phyloP scores from a whole-genome alignment of 129 eudicot species.

The Dittrichia graveolens region DNA sequence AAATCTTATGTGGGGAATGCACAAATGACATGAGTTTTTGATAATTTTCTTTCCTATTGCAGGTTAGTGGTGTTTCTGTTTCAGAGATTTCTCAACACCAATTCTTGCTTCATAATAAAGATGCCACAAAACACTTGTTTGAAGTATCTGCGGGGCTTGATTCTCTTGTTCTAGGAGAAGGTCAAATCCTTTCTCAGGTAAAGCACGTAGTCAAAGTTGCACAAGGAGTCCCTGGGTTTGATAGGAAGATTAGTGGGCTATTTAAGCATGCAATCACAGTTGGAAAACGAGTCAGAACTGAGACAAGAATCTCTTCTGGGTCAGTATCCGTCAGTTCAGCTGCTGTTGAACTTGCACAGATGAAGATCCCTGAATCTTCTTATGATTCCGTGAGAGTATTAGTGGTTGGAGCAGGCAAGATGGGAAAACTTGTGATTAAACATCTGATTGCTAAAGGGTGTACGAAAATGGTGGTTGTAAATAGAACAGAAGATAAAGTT shows the following conservation, averaged over 20 bases:
- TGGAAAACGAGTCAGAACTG: slow-evolving; percentile 81
- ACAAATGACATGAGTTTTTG: neutral
- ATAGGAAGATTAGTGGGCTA: slow-evolving; percentile 67
- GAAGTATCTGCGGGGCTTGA: slow-evolving; percentile 86
- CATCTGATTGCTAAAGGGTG: slow-evolving; percentile 89
- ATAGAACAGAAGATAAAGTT: slow-evolving; percentile 76
- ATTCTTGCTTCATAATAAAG: slow-evolving; percentile 66
- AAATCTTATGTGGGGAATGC: too few relatives aligned
- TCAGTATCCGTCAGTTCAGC: slow-evolving; percentile 93
- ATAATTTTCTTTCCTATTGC: slow-evolving; percentile 27
- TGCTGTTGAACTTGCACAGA: slow-evolving; percentile 80
- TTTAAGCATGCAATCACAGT: slow-evolving; percentile 79
- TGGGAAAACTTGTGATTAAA: slow-evolving; percentile 84
- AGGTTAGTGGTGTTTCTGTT: slow-evolving; percentile 77
- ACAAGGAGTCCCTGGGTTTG: slow-evolving; percentile 75
- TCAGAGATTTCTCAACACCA: slow-evolving; percentile 68
- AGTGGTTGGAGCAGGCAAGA: slow-evolving; percentile 89
- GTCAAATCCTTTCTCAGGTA: slow-evolving; percentile 89
- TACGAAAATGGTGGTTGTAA: slow-evolving; percentile 68
- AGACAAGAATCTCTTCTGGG: slow-evolving; percentile 71
- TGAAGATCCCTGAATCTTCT: slow-evolving; percentile 63
- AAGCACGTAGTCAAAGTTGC: slow-evolving; percentile 67
- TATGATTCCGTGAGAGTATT: slow-evolving; percentile 52
- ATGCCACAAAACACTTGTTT: slow-evolving; percentile 77
- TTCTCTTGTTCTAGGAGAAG: slow-evolving; percentile 85